Evolutionary conservation across 345 rosid genomes (phyloP), one percentile per base, ranked within the genome.

Genomic region (Eucalyptus victrix): DNA sequence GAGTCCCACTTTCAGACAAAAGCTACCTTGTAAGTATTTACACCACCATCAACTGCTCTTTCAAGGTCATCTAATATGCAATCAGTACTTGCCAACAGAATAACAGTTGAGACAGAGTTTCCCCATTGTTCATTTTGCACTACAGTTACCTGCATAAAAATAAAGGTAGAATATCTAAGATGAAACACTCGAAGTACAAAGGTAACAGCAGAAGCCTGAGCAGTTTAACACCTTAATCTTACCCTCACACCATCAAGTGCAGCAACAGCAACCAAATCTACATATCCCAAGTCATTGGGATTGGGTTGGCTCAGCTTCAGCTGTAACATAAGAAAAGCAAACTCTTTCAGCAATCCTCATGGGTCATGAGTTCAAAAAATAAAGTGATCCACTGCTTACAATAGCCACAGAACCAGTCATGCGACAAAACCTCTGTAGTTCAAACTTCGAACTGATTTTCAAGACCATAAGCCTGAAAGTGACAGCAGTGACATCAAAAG

Each of bases 41-140:
- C 99, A 92, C 99, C 99, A 90, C 97, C 99, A 83, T 98, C 99
- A 90, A 97, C 97, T 87, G 99, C 99, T 94, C 99, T 95, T 94
- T 98, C 99, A 91, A 97, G 99, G 90, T 98, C 99, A 89, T 98
- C 99, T 89, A 97, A 92, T 86, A 96, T 96, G 91, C 99, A 95
- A 65, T 96, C 98, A 12, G 99, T 98, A 91, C 99, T 97, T 92
- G 99, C 99, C 88, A 99, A 96, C 90, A 97, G 91, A 90, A 98
- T 94, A 90, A 98, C 97, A 80, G 99, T 96, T 53, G 96, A 91
- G 11, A 96, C 93, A 87, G 93, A 87, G 93, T 96, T 97, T 88
- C 99, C 99, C 67, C 99, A 97, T 91, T 94, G 96, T 92, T 97
- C 99, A 85, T 95, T 98, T 93, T 94, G 95, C 86, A 96, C 97